These are phyloP conservation scores for Dalbergia cochinchinensis DNA, from an alignment of 306 rosid species.

Conservation along the genomic window DNA sequence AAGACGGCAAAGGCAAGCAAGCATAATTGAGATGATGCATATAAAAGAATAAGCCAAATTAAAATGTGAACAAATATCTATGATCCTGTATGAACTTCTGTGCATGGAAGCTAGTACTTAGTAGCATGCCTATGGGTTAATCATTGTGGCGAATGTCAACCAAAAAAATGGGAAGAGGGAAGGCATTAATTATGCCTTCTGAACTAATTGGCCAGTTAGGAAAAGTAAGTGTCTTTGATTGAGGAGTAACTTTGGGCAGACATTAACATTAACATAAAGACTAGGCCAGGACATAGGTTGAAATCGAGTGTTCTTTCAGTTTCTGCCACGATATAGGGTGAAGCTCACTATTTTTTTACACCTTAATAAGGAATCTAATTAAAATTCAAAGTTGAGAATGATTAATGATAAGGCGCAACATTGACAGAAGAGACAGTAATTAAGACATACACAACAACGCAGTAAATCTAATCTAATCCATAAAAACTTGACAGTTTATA, in stretches of 20 bases:
- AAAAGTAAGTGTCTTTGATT: conserved; percentile 8
- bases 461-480: too few relatives aligned
- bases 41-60: neutral
- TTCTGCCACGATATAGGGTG: neutral
- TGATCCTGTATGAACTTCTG: neutral
- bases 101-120: neutral
- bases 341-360: neutral
- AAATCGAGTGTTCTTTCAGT: neutral
- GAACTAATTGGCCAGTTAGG: neutral
- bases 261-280: neutral
- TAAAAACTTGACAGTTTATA: too few relatives aligned
- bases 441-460: too few relatives aligned
- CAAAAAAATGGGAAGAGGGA: neutral
- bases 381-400: too few relatives aligned
- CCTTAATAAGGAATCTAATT: too few relatives aligned
- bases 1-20: conserved; percentile 59
- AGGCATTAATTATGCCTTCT: neutral
- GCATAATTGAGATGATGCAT: conserved; percentile 34
- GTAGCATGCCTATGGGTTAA: conserved; percentile 1
- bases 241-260: neutral
- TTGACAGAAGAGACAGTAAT: too few relatives aligned
- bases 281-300: neutral
- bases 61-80: neutral
- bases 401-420: too few relatives aligned
- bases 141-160: neutral